Evolutionary conservation across 1,139 yeast genomes (phyloP).

Genomic region (Pneumocystis jirovecii): DNA sequence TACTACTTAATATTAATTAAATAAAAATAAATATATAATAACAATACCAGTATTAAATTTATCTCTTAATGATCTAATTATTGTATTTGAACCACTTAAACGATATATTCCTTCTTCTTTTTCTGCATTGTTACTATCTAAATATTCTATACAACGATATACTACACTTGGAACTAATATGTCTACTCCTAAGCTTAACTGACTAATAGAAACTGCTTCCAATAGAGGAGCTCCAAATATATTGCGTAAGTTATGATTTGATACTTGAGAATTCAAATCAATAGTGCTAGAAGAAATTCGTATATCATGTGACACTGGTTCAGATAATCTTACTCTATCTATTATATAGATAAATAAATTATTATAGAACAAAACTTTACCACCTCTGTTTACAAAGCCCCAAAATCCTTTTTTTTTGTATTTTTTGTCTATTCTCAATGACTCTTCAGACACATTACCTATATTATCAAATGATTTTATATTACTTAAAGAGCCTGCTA

Average conservation of each 20-base stretch:
- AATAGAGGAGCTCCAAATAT: slow-evolving; percentile 56
- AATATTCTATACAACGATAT: slow-evolving; percentile 57
- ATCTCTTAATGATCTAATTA: slow-evolving; percentile 58
- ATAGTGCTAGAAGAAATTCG: background rate
- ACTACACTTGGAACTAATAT: slow-evolving; percentile 48
- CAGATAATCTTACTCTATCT: background rate
- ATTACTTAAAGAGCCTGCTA: background rate
- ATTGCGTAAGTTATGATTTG: slow-evolving; percentile 3
- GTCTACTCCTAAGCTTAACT: slow-evolving; percentile 2
- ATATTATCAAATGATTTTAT: background rate
- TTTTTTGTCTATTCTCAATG: background rate
- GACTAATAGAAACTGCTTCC: slow-evolving; percentile 33
- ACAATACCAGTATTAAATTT: slow-evolving; percentile 30
- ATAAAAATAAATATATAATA: slow-evolving; percentile 23
- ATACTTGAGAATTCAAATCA: slow-evolving; percentile 6
- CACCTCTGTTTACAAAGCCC: slow-evolving; percentile 8
- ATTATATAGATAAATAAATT: background rate
- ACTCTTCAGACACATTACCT: background rate
- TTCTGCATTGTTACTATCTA: slow-evolving; percentile 53
- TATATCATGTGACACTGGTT: background rate
- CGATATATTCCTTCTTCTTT: slow-evolving; percentile 86
- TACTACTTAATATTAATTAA: slow-evolving; percentile 17
- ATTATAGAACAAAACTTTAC: background rate
- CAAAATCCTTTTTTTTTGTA: slow-evolving; percentile 10
- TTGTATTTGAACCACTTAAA: slow-evolving; percentile 74